Conservation (phyloP, 2,329 filamentous ascomycete species). For the Exophiala calicioides region DNA sequence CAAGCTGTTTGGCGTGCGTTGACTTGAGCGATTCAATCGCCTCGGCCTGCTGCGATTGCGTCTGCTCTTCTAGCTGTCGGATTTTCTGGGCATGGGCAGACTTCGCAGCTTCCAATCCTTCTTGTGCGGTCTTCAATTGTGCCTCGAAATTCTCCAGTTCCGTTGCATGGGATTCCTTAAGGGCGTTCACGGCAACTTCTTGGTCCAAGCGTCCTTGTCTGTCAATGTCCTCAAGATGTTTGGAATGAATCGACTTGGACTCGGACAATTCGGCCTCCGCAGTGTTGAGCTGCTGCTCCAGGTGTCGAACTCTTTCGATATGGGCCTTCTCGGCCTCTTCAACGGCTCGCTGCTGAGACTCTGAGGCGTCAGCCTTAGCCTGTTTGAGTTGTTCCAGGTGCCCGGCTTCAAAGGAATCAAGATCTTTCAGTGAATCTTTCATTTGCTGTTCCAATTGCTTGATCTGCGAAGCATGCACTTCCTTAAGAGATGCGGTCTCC, state of each 20-base stretch:
- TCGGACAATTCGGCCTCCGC: conserved; percentile 17
- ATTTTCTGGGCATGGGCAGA: conserved; percentile 18
- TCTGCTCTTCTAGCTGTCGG: conserved; percentile 19
- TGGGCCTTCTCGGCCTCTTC: conserved; percentile 20
- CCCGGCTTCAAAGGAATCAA: conserved; percentile 22
- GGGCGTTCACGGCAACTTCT: conserved; percentile 13
- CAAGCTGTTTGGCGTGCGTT: conserved; percentile 15
- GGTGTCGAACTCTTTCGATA: conserved; percentile 12
- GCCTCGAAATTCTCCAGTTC: conserved; percentile 35
- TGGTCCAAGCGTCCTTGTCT: conserved; percentile 31
- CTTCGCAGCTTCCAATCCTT: conserved; percentile 21
- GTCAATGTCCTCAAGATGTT: conserved; percentile 38
- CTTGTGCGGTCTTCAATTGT: conserved; percentile 18
- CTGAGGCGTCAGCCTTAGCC: conserved; percentile 16
- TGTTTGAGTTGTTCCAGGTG: conserved; percentile 22
- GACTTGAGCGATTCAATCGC: conserved; percentile 17
- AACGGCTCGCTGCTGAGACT: conserved; percentile 16
- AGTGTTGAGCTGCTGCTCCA: conserved; percentile 21
- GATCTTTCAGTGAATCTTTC: conserved; percentile 20
- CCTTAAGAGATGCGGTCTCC: conserved; percentile 23
- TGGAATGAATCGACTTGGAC: conserved; percentile 33
- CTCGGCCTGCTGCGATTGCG: conserved; percentile 8
- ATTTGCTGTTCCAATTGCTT: conserved; percentile 26
- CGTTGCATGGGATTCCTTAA: conserved; percentile 22
- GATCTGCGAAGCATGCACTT: conserved; percentile 23